A percentile compares a stretch with the other conserved stretches of the same genome.
Conservation (phyloP, 805 yeast species). For the Myxozyma neotropica region DNA sequence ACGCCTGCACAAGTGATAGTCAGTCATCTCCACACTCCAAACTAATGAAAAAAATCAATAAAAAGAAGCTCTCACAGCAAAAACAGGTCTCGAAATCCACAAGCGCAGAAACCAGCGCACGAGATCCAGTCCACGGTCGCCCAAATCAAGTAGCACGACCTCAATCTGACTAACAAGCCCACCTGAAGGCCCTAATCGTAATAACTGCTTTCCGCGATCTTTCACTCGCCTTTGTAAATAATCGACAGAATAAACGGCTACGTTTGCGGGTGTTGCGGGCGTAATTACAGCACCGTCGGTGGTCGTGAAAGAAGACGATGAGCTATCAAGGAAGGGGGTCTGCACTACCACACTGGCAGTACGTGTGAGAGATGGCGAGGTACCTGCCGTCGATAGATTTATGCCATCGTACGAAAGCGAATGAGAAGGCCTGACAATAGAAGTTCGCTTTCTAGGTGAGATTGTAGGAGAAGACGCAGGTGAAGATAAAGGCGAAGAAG, state of each 20-base stretch:
- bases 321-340: background rate
- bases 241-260: constrained; percentile 1
- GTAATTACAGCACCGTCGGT: background rate
- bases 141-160: constrained; percentile 15
- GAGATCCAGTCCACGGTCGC: constrained; percentile 11
- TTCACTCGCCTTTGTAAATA: constrained; percentile 1
- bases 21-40: background rate
- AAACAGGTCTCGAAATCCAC: constrained; percentile 10
- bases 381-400: background rate
- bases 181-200: background rate
- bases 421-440: background rate
- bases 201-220: background rate
- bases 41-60: too few species aligned
- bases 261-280: background rate
- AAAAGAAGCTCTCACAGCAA: constrained; percentile 12
- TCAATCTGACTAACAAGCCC: constrained; percentile 11
- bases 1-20: constrained; percentile 8
- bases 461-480: background rate
- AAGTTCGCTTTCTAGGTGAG: background rate
- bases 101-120: background rate
- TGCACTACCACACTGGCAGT: background rate
- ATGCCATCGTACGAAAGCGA: background rate
- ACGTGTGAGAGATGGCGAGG: constrained; percentile 1
- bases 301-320: background rate
- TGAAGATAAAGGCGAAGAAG: background rate